A percentile compares a stretch with the other conserved stretches of the same genome.
These are phyloP conservation scores for Calonectria leucothoes DNA, from an alignment of 2,329 filamentous ascomycete genomes.

Conservation along the genomic window DNA sequence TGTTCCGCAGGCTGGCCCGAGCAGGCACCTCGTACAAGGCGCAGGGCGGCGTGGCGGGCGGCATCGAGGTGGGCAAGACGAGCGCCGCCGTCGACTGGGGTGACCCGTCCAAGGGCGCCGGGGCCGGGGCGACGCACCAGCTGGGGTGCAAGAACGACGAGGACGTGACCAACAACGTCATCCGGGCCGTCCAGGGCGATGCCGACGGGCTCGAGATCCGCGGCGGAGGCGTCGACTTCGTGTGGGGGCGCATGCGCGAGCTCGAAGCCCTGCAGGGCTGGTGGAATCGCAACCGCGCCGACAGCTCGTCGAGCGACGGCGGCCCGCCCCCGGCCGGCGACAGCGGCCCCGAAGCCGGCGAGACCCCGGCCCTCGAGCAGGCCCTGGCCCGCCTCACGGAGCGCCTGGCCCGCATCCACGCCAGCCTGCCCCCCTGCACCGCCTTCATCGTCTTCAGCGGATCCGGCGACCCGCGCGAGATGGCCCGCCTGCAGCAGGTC, in stretches of 20 bases:
- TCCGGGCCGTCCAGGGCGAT: conserved; percentile 71
- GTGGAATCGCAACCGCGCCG: conserved; percentile 70
- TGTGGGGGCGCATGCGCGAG: conserved; percentile 74
- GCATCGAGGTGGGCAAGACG: conserved; percentile 67
- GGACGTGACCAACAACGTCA: conserved; percentile 65
- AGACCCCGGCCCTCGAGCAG: conserved; percentile 53
- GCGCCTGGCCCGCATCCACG: conserved; percentile 67
- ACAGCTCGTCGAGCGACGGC: conserved; percentile 48
- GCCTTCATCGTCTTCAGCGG: conserved; percentile 74
- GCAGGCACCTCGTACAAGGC: conserved; percentile 71
- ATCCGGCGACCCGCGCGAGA: conserved; percentile 75
- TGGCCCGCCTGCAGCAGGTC: conserved; percentile 71
- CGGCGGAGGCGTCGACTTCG: conserved; percentile 73
- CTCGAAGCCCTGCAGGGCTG: conserved; percentile 74
- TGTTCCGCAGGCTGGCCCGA: conserved; percentile 84
- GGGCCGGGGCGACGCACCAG: conserved; percentile 65
- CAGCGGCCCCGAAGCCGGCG: conserved; percentile 19
- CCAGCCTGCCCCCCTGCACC: conserved; percentile 71
- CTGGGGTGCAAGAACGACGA: conserved; percentile 71
- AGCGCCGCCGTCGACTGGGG: conserved; percentile 92
- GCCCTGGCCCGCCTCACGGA: conserved; percentile 58
- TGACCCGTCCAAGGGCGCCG: conserved; percentile 72
- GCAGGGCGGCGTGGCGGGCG: conserved; percentile 67
- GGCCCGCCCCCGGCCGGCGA: conserved; percentile 47
- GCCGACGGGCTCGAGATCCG: conserved; percentile 66